Conservation (phyloP, 176 grass and related monocot species). For the Ensete glaucum region DNA sequence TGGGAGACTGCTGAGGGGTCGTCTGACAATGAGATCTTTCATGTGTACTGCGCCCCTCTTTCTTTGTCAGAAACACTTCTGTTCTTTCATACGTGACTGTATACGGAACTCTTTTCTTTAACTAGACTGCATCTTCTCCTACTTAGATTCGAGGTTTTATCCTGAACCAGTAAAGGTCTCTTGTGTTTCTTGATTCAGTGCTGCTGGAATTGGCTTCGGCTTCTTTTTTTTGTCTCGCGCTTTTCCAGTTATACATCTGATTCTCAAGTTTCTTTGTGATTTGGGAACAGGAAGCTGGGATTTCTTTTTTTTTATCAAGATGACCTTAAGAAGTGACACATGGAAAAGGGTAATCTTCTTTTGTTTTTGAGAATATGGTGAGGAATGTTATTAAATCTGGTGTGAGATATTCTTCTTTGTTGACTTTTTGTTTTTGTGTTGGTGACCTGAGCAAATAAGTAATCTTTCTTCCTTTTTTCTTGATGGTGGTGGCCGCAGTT, state of each 20-base stretch:
- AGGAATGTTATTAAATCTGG: not conserved
- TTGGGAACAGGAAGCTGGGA: not conserved
- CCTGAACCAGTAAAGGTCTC: no score
- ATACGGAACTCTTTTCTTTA: not conserved
- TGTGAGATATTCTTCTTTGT: not conserved
- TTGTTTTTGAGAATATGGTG: not conserved
- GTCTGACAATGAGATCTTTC: not conserved
- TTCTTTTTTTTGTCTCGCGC: not conserved
- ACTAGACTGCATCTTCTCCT: not conserved
- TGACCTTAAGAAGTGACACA: not conserved
- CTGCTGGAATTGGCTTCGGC: not conserved
- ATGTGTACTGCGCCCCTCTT: not conserved
- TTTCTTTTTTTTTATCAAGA: not conserved
- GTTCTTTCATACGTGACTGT: not conserved
- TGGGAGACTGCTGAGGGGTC: not conserved
- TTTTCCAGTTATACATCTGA: not conserved
- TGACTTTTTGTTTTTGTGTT: not conserved
- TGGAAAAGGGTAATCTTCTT: slow-evolving; percentile 33
- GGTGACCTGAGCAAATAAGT: no score
- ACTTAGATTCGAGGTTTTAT: no score
- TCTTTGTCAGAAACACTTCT: not conserved
- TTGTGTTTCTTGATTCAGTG: no score
- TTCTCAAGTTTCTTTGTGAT: not conserved
- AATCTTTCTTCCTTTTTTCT: not conserved
- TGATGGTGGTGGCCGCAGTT: slow-evolving; percentile 13